Evolutionary conservation across 2,329 filamentous ascomycete species (phyloP).

Genomic region (Trichoderma sp.): DNA sequence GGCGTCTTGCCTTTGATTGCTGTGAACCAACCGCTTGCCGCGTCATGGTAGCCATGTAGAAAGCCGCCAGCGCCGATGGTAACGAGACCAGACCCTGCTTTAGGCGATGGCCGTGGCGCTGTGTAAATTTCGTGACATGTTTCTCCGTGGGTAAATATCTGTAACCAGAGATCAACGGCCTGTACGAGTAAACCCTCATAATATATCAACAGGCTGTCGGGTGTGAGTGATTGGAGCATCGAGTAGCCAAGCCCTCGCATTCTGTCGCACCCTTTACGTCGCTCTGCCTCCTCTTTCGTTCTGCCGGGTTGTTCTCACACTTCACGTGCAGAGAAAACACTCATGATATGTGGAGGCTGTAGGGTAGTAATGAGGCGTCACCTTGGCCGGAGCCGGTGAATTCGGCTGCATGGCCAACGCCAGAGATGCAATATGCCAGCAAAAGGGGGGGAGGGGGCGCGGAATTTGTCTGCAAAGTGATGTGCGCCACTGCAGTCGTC

Average conservation of each 20-base stretch:
- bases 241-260: not conserved
- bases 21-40: not conserved
- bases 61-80: not conserved
- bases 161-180: not conserved
- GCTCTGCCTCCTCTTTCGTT: not conserved
- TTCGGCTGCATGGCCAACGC: not conserved
- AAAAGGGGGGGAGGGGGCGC: not conserved
- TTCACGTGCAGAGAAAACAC: not conserved
- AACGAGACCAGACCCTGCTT: no score
- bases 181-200: not conserved
- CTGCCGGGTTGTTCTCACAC: not conserved
- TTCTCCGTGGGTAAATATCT: not conserved
- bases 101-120: not conserved
- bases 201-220: not conserved
- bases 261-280: not conserved
- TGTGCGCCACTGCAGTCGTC: conserved; percentile 7
- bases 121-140: not conserved
- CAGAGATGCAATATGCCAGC: not conserved
- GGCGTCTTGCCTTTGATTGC: conserved; percentile 8
- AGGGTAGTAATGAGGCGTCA: not conserved
- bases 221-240: not conserved
- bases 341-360: not conserved
- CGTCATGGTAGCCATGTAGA: not conserved
- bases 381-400: conserved; percentile 1
- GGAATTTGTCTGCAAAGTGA: not conserved